Evolutionary conservation across 2,329 filamentous ascomycete genomes (phyloP), one percentile per base, ranked within the genome.

Genomic region (Sphaerulina vaccinii): DNA sequence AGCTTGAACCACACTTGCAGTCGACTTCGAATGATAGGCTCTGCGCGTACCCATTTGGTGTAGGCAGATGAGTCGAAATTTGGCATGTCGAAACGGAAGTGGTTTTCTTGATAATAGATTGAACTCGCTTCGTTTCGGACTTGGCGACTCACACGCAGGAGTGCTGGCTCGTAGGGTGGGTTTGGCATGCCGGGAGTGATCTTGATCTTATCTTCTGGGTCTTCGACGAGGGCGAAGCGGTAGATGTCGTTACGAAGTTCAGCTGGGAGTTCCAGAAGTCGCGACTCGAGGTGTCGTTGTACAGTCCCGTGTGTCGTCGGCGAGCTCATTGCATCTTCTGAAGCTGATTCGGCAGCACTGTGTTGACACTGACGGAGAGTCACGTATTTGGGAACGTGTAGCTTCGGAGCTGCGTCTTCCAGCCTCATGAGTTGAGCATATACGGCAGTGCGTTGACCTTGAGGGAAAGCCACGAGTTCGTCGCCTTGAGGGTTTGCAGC

Each of bases 101-200:
- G 53, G 51, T 56, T 58, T 23, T 59, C 52, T 16, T 45, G 23
- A 41, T 56, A 57, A 42, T 53, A 59, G 21, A 61, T 56, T 11
- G 44, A 27, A 9, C 36, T 18, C 4, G 43, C 39, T 39, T 59
- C 51, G n/a, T 36, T 15, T 13, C 51, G 54, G n/a, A 50, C 39
- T n/a, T 56, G 52, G 44, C 54, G 49, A 32, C 49, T 54, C 19
- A 16, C 27, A 7, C 41, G 38, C 1, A 56, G 48, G 11, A 54
- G 19, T 16, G 43, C 40, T 5, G 51, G 51, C 21, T 53, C 51
- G 38, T 16, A 38, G 3, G 45, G 40, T 10, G 36, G 36, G 5
- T 48, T 21, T 16, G 13, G 9, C 29, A 37, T 36, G 19, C 3
- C 18, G 13, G 23, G 21, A 13, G 39, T 27, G n/a, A 49, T 53